Base-by-base conservation (phyloP, 179 eudicot species). In the Drosera spatulata region DNA sequence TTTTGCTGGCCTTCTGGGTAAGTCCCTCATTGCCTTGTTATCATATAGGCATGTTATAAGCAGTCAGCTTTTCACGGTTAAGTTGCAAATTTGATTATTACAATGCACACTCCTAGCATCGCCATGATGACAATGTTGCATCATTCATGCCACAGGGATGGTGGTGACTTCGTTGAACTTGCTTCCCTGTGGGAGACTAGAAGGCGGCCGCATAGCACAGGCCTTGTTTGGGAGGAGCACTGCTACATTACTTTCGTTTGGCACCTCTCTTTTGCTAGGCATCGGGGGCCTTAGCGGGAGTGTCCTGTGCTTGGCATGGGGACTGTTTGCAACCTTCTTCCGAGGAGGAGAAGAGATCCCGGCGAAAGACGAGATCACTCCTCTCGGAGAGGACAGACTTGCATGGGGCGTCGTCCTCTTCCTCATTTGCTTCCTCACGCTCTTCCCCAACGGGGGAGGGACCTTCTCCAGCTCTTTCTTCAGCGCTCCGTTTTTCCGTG, bases 291-390 rank as follows among this genome's bases (percentile, higher is more conserved):
- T 91, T 39, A 88, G 96, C 42, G 97, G 97, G 2, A 88, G 97
- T 50, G 85, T 91, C 45, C 73, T 91, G 5, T 91, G 97, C 63
- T 63, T 91, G 64, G 95, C 96, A 3, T 91, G 97, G 97, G 97
- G 97, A 14, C 77, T 91, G 46, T 88, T 91, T 43, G 88, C 96
- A 7, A 88, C 91, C 5, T 91, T 91, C 66, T 88, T 91, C 65
- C 82, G 98, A 1, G 98, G 98, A 4, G 98, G 96, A 10, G 98
- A 91, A 66, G 97, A 91, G 71, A 72, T 88, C 13, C 98, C 98
- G 0, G 98, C 98, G 0, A 82, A 73, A 62, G 98, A 91, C 40
- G 98, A 91, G 79, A 85, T 91, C 53, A 91, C 91, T 7, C 95
- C 91, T 0, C 53, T 88, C 55, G 98, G 91, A 54, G 84, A 88